A percentile compares a stretch with the other conserved stretches of the same genome.
Evolutionary conservation across 352 stramenopile species (phyloP).

Genomic region (Globisporangium heterothallicum): DNA sequence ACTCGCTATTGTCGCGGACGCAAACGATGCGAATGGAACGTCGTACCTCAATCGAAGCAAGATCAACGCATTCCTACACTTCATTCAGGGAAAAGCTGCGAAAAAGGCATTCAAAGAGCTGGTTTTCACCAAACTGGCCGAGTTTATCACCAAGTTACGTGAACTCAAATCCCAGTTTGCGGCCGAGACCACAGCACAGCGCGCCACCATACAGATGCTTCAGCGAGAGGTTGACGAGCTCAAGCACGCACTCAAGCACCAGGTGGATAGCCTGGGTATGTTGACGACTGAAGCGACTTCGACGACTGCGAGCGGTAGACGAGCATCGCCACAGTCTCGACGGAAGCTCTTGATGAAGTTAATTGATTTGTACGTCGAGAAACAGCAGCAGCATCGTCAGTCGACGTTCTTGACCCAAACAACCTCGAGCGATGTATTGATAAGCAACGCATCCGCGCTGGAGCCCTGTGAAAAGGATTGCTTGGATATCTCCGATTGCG

Average conservation of each 20-base stretch:
- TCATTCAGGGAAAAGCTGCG: conserved; percentile 38
- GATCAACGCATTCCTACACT: conserved; percentile 54
- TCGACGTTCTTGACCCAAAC: conserved; percentile 49
- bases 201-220: conserved; percentile 29
- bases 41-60: conserved; percentile 58
- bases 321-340: conserved; percentile 3
- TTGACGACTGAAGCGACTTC: background rate
- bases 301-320: conserved; percentile 5
- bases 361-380: conserved; percentile 31
- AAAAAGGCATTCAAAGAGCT: conserved; percentile 41
- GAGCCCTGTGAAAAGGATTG: conserved; percentile 6
- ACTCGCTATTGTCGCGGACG: conserved; percentile 23
- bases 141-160: conserved; percentile 34
- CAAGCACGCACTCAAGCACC: conserved; percentile 17
- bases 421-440: conserved; percentile 34
- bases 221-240: conserved; percentile 34
- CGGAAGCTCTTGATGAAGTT: conserved; percentile 37
- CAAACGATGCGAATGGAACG: conserved; percentile 31
- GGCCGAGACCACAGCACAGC: conserved; percentile 24
- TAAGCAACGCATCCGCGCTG: conserved; percentile 9
- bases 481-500: conserved; percentile 27
- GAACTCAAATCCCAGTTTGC: conserved; percentile 32
- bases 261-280: background rate
- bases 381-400: conserved; percentile 22
- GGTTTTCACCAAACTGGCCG: conserved; percentile 38